phyloP scores from a whole-genome alignment of 1,139 yeast genomes.

The Candida pseudoviswanathii region DNA sequence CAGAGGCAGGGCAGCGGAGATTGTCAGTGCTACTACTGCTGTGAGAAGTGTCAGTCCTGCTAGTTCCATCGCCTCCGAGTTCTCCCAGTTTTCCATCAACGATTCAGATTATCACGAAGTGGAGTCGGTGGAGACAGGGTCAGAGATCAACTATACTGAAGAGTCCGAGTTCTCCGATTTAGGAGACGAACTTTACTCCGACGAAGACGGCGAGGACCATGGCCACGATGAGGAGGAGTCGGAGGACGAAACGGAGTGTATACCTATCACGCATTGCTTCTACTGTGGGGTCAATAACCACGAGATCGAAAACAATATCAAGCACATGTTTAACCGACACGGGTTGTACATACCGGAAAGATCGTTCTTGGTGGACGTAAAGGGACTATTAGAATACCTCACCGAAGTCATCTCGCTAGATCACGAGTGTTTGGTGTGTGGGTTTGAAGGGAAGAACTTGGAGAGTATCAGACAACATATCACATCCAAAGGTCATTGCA shows the following conservation, averaged over 20 bases:
- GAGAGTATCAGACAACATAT: constrained; percentile 57
- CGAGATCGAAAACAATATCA: constrained; percentile 45
- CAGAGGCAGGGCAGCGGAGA: constrained; percentile 16
- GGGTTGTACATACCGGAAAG: constrained; percentile 56
- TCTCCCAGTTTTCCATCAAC: constrained; percentile 69
- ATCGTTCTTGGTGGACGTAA: constrained; percentile 40
- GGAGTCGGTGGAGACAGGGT: constrained; percentile 44
- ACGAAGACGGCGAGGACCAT: constrained; percentile 18
- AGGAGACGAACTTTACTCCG: constrained; percentile 21
- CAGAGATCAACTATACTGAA: constrained; percentile 51
- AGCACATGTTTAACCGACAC: constrained; percentile 51
- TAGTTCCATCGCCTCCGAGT: constrained; percentile 54
- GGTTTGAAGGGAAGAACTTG: constrained; percentile 50
- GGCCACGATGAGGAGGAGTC: constrained; percentile 28
- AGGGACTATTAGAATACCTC: constrained; percentile 47
- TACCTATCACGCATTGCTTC: constrained; percentile 42
- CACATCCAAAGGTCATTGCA: constrained; percentile 54
- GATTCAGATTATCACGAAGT: constrained; percentile 35
- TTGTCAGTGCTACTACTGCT: constrained; percentile 11
- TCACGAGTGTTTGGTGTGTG: constrained; percentile 55
- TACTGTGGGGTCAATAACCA: constrained; percentile 42
- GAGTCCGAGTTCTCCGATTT: constrained; percentile 42
- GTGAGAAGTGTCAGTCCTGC: constrained; percentile 56
- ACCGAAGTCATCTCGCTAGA: constrained; percentile 48
- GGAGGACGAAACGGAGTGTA: constrained; percentile 22